A percentile compares a stretch with the other conserved stretches of the same genome.
Evolutionary conservation across 768 basidiomycete species (phyloP).

Genomic region (Boletus eberwhitei): DNA sequence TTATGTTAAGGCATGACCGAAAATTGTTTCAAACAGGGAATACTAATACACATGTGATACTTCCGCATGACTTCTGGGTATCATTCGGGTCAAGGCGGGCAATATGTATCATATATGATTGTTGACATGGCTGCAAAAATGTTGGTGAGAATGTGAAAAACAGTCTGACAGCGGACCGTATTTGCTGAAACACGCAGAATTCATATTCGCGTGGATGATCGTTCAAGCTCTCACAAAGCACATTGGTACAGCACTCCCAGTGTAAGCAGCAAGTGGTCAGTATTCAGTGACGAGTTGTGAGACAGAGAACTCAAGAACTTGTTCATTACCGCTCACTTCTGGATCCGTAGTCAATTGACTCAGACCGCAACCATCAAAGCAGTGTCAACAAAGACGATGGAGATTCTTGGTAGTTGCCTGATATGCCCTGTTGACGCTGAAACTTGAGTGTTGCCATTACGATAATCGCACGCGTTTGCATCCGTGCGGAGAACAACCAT

Average conservation of each 20-base stretch:
- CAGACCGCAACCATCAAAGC: too few relatives aligned
- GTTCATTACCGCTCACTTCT: slow-evolving; percentile 5
- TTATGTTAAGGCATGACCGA: slow-evolving; percentile 52
- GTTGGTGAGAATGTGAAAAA: not conserved
- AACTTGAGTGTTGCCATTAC: slow-evolving; percentile 15
- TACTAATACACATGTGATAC: slow-evolving; percentile 1
- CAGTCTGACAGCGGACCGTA: slow-evolving; percentile 1
- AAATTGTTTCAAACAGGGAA: not conserved
- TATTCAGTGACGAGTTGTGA: not conserved
- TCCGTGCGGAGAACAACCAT: not conserved
- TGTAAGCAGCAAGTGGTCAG: not conserved
- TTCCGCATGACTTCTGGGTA: not conserved
- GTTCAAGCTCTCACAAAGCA: not conserved
- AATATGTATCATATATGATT: too few relatives aligned
- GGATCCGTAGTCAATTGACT: not conserved
- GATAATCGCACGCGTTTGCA: not conserved
- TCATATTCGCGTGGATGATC: not conserved
- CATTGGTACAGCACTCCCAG: not conserved
- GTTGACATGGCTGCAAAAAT: not conserved
- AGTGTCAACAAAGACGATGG: not conserved
- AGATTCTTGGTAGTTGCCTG: not conserved
- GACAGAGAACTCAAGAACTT: not conserved
- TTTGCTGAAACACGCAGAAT: slow-evolving; percentile 13
- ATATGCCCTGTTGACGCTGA: slow-evolving; percentile 1
- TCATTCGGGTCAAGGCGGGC: slow-evolving; percentile 8